These are phyloP conservation scores for Mycogone perniciosa DNA, from an alignment of 2,329 filamentous ascomycete genomes.

Conservation along the genomic window DNA sequence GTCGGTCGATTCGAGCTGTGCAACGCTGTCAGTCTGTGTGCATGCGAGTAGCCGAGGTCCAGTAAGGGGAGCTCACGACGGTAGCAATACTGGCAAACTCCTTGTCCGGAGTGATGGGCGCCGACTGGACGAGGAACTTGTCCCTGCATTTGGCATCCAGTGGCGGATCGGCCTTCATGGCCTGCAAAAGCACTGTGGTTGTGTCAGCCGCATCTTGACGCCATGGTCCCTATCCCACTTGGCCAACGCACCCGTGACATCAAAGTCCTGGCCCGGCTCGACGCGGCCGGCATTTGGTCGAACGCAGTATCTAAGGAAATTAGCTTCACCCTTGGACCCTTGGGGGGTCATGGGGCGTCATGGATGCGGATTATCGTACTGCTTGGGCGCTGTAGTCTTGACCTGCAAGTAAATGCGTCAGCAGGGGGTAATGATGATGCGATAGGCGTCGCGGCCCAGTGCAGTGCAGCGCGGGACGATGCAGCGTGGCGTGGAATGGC, in stretches of 20 bases:
- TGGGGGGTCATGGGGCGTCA: slow-evolving; percentile 11
- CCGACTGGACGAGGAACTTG: slow-evolving; percentile 95
- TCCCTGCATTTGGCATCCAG: slow-evolving; percentile 85
- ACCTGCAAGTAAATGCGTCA: slow-evolving; percentile 52
- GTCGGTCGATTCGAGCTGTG: slow-evolving; percentile 69
- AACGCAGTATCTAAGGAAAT: slow-evolving; percentile 77
- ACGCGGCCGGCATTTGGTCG: slow-evolving; percentile 95
- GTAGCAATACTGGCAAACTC: slow-evolving; percentile 74
- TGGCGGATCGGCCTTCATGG: slow-evolving; percentile 93
- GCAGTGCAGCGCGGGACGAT: neutral
- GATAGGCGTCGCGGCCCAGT: slow-evolving; percentile 5
- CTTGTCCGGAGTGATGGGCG: slow-evolving; percentile 74
- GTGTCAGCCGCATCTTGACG: slow-evolving; percentile 17
- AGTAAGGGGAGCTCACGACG: slow-evolving; percentile 54
- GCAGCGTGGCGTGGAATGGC: neutral
- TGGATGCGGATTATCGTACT: slow-evolving; percentile 56
- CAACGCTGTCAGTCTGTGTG: neutral
- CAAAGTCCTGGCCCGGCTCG: slow-evolving; percentile 81
- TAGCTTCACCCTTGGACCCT: slow-evolving; percentile 16
- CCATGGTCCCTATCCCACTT: neutral
- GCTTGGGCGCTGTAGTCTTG: slow-evolving; percentile 98
- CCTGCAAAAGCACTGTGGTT: slow-evolving; percentile 76
- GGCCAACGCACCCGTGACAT: slow-evolving; percentile 70
- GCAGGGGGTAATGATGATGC: slow-evolving; percentile 7
- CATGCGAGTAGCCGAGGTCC: neutral